Evolutionary conservation across 139 green algal genomes (phyloP), one percentile per base, ranked within the genome.

Genomic region (Coccomyxa sp.): DNA sequence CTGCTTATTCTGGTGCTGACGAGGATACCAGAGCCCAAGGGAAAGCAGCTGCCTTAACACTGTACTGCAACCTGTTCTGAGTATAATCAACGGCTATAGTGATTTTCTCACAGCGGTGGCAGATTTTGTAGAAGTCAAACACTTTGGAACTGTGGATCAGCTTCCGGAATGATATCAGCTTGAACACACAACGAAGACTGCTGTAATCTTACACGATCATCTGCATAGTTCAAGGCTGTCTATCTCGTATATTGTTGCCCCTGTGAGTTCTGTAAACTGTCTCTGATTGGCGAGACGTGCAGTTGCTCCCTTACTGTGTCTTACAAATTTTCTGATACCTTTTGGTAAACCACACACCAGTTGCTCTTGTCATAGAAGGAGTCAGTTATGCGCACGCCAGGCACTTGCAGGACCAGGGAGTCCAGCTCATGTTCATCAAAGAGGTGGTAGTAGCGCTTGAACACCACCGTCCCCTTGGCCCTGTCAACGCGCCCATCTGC

Each of bases 381-480:
- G 14, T 92, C 87, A n/a, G 90, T 79, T 18, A 96, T 67, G 0
- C 51, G 12, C 0, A 85, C 86, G 0, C 86, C 87, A 17, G 78
- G 67, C 81, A 95, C 76, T 13, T 79, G 28, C 74, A 60, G 57
- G 28, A 94, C 92, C 86, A 98, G 86, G 51, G 16, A 78, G 38
- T 93, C 87, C 76, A 98, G 89, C 88, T 98, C 96, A 18, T 89
- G 92, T 31, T 85, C 45, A 23, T 88, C 88, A 91, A 96, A 99
- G 30, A 99, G 88, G 88, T 99, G 97, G 89, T 99, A 99, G 87
- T 98, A 99, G 13, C 97, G 89, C 83, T 97, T 90, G 86, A 95
- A 98, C 81, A 98, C 93, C 0, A 98, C 88, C 0, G 92, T 85
- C 15, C 88, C 81, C 86, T 99, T 98, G 18, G 77, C 45, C 0